Evolutionary conservation across 768 basidiomycete genomes (phyloP).

Genomic region (Sistotremastrum niveocremeum): DNA sequence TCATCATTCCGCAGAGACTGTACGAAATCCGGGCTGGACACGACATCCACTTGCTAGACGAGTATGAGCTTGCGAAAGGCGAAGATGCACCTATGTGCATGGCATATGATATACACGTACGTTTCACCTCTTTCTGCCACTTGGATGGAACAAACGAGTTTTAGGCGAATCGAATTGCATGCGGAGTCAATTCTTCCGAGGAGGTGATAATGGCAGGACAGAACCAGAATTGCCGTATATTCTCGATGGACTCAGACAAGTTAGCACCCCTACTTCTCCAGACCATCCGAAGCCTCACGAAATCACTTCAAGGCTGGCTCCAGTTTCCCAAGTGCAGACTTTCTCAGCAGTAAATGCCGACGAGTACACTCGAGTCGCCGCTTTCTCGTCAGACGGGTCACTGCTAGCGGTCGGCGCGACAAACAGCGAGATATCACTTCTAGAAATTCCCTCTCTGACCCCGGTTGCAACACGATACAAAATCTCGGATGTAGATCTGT

Average conservation of each 20-base stretch:
- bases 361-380: constrained; percentile 78
- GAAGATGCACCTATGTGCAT: constrained; percentile 99
- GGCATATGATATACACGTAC: constrained; percentile 50
- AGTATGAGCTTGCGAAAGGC: constrained; percentile 61
- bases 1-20: constrained; percentile 35
- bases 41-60: constrained; percentile 41
- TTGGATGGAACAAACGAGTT: constrained; percentile 1
- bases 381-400: constrained; percentile 39
- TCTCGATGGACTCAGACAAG: constrained; percentile 43
- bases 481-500: background rate
- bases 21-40: constrained; percentile 46
- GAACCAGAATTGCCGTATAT: constrained; percentile 82
- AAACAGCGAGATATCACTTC: constrained; percentile 17
- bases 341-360: constrained; percentile 36
- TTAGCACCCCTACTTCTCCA: constrained; percentile 12
- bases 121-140: constrained; percentile 5
- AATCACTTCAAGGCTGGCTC: background rate
- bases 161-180: constrained; percentile 45
- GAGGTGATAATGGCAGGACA: constrained; percentile 46
- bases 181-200: constrained; percentile 75
- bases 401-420: no score
- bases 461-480: background rate
- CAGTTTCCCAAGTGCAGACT: constrained; percentile 32
- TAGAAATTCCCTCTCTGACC: constrained; percentile 24
- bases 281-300: constrained; percentile 1